A percentile compares a stretch with the other conserved stretches of the same genome.
phyloP scores from a whole-genome alignment of 495 filamentous ascomycete species.

The Neurospora sublineolata region DNA sequence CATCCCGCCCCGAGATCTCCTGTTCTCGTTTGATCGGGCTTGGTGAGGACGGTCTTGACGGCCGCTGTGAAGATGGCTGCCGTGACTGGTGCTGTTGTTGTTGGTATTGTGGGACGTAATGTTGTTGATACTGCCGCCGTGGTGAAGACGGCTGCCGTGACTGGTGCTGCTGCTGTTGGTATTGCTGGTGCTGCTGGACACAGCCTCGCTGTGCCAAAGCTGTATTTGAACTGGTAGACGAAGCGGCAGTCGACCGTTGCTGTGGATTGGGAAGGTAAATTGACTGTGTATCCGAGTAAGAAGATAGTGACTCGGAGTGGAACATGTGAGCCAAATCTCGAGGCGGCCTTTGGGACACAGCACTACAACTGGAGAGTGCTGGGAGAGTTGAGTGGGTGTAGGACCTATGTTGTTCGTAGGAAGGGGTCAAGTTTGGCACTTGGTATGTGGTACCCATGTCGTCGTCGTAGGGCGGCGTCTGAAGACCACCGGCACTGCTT shows the following conservation, averaged over 20 bases:
- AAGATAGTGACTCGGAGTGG: not conserved
- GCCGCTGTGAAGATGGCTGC: slow-evolving; percentile 14
- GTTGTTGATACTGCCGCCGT: slow-evolving; percentile 1
- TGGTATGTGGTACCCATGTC: slow-evolving; percentile 38
- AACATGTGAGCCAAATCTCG: not conserved
- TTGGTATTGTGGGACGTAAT: not conserved
- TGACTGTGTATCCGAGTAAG: slow-evolving; percentile 8
- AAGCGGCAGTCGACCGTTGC: not conserved
- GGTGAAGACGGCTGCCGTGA: slow-evolving; percentile 18
- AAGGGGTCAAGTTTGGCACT: slow-evolving; percentile 23
- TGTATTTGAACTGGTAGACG: not conserved
- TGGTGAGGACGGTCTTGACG: slow-evolving; percentile 23
- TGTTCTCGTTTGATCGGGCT: slow-evolving; percentile 16
- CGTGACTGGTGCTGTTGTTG: slow-evolving; percentile 13
- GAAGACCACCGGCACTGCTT: slow-evolving; percentile 24
- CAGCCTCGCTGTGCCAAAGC: not conserved
- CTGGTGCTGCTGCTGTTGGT: slow-evolving; percentile 9
- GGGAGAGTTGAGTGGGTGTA: not conserved
- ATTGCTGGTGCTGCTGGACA: not conserved
- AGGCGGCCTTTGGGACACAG: not conserved
- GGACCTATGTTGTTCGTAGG: slow-evolving; percentile 28
- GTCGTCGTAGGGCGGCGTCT: slow-evolving; percentile 38
- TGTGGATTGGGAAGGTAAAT: not conserved
- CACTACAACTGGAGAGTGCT: not conserved
- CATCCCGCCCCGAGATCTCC: slow-evolving; percentile 21